A percentile compares a stretch with the other conserved stretches of the same genome.
Evolutionary conservation across 257 asterid genomes (phyloP).

Genomic region (Buddleja alternifolia): DNA sequence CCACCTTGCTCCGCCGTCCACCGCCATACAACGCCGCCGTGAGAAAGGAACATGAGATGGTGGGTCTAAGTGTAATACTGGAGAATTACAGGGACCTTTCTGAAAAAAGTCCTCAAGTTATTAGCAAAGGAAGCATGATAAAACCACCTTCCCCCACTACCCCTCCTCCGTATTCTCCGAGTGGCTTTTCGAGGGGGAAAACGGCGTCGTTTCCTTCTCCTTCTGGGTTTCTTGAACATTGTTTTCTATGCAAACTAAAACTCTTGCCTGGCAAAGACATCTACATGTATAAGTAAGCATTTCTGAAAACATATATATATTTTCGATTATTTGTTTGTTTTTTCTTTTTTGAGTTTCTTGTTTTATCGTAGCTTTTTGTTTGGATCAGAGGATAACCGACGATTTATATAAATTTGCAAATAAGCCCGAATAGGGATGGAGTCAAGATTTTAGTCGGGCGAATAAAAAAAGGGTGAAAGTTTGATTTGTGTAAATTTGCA

Average conservation of each 20-base stretch:
- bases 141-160: constrained; percentile 41
- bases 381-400: no score
- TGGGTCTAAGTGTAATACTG: constrained; percentile 84
- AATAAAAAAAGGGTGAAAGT: no score
- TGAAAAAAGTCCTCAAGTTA: constrained; percentile 47
- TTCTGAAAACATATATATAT: no score
- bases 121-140: constrained; percentile 69
- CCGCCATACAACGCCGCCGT: constrained; percentile 6
- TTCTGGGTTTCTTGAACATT: constrained; percentile 62
- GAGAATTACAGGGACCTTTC: constrained; percentile 47
- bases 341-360: neutral
- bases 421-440: no score
- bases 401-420: no score
- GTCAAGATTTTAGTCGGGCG: no score
- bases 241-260: constrained; percentile 74
- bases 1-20: constrained; percentile 5
- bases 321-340: neutral
- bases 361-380: no score
- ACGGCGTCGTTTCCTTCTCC: neutral
- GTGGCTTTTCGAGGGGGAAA: constrained; percentile 29
- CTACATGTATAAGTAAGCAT: constrained; percentile 95
- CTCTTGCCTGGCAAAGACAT: constrained; percentile 81
- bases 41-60: constrained; percentile 58
- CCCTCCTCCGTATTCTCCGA: constrained; percentile 35
- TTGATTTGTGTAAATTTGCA: no score